These are phyloP conservation scores for Penicillium psychrosexuale DNA, from an alignment of 2,329 filamentous ascomycete species.

Conservation along the genomic window DNA sequence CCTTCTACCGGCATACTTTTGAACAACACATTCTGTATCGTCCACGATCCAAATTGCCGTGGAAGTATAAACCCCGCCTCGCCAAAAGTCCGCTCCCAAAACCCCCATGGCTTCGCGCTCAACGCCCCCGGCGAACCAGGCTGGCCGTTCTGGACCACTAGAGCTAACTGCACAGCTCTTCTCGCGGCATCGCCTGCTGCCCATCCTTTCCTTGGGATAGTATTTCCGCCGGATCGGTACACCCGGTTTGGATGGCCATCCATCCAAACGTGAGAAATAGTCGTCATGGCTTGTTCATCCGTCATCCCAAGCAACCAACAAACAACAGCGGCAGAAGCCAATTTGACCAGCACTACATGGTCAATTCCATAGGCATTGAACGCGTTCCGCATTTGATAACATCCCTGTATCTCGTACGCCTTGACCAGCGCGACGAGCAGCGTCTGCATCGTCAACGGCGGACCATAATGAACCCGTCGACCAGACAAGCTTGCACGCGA, in stretches of 20 bases:
- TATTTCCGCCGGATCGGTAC: slow-evolving; percentile 36
- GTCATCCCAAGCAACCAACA: slow-evolving; percentile 38
- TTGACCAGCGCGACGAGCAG: slow-evolving; percentile 39
- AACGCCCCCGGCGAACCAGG: slow-evolving; percentile 30
- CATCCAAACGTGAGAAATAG: slow-evolving; percentile 42
- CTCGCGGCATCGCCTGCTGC: slow-evolving; percentile 43
- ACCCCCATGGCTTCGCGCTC: slow-evolving; percentile 36
- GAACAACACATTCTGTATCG: slow-evolving; percentile 24
- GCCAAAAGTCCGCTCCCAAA: slow-evolving; percentile 29
- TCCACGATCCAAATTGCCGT: slow-evolving; percentile 21
- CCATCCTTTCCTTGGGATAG: slow-evolving; percentile 44
- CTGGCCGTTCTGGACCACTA: slow-evolving; percentile 30
- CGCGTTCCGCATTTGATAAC: slow-evolving; percentile 35
- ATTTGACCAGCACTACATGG: slow-evolving; percentile 43
- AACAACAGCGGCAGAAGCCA: slow-evolving; percentile 41
- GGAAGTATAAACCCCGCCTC: slow-evolving; percentile 18
- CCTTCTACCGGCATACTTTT: slow-evolving; percentile 34
- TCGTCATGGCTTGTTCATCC: slow-evolving; percentile 32
- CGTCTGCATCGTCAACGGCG: slow-evolving; percentile 32
- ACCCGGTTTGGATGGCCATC: slow-evolving; percentile 39
- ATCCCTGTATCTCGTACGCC: slow-evolving; percentile 45
- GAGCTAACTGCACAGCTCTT: slow-evolving; percentile 40
- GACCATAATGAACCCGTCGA: slow-evolving; percentile 7
- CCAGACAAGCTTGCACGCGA: slow-evolving; percentile 15
- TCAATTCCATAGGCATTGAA: slow-evolving; percentile 44